Conservation (phyloP, 768 basidiomycete species). For the Trametes elegans region DNA sequence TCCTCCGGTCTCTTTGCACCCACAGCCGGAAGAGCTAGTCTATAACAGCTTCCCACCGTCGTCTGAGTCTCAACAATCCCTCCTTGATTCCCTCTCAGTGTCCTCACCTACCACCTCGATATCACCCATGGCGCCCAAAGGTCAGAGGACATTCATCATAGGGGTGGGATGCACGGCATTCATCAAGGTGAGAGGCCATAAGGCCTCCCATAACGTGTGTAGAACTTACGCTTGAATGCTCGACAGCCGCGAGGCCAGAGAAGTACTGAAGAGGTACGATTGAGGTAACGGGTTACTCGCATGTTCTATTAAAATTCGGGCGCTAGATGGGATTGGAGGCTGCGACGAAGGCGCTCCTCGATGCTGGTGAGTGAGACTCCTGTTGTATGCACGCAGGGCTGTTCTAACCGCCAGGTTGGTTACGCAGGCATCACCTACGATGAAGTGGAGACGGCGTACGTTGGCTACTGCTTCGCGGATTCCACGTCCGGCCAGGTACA, state of each 20-base stretch:
- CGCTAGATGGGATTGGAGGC: conserved; percentile 93
- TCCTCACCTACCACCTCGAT: no score
- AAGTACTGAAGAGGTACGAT: conserved; percentile 70
- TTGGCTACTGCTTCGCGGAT: conserved; percentile 79
- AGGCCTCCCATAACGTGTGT: neutral
- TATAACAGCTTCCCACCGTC: no score
- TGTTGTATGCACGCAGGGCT: neutral
- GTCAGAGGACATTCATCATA: conserved; percentile 52
- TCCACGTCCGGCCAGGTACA: conserved; percentile 73
- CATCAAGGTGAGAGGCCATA: conserved; percentile 56
- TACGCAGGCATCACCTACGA: conserved; percentile 78
- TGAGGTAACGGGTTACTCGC: no score
- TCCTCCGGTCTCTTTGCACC: no score
- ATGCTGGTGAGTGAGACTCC: conserved; percentile 53
- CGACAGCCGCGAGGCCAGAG: conserved; percentile 62
- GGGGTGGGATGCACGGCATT: conserved; percentile 78
- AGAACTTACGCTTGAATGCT: conserved; percentile 7
- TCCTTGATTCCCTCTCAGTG: no score
- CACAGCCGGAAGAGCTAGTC: no score
- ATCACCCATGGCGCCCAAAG: conserved; percentile 16
- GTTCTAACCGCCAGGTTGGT: neutral
- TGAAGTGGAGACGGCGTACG: conserved; percentile 66
- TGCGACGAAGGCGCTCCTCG: conserved; percentile 81
- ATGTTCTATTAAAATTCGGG: no score
- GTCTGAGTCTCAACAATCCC: no score